phyloP scores from a whole-genome alignment of 148 eudicot species.

The Amaranthus hypochondriacus region DNA sequence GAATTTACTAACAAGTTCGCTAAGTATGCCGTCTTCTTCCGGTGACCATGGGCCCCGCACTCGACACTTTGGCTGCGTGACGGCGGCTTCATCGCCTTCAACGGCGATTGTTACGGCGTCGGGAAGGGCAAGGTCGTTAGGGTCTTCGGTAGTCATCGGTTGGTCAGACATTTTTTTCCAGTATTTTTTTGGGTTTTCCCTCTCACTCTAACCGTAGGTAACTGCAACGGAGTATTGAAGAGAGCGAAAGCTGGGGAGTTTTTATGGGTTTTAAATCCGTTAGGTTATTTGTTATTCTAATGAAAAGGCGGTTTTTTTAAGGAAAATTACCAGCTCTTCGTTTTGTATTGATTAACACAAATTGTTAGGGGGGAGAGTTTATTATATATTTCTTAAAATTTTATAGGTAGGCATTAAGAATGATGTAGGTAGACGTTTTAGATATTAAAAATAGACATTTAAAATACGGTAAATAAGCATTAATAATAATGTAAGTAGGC shows the following conservation, averaged over 20 bases:
- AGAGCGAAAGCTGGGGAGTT: not conserved
- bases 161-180: constrained; percentile 11
- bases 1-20: constrained; percentile 40
- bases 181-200: not conserved
- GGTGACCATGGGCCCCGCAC: constrained; percentile 60
- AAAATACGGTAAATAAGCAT: no score
- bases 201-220: constrained; percentile 14
- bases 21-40: constrained; percentile 48
- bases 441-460: no score
- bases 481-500: no score
- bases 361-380: no score
- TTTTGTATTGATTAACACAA: no score
- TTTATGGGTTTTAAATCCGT: no score
- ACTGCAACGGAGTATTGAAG: constrained; percentile 13
- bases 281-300: no score
- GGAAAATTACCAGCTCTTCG: no score
- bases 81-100: constrained; percentile 10
- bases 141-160: constrained; percentile 30
- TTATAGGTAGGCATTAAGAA: no score
- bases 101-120: constrained; percentile 16
- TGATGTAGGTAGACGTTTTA: no score
- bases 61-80: not conserved
- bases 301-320: no score
- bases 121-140: constrained; percentile 25
- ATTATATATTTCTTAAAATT: no score